phyloP scores from a whole-genome alignment of 192 early-diverging fungal species.

The Chytriomyces hyalinus region DNA sequence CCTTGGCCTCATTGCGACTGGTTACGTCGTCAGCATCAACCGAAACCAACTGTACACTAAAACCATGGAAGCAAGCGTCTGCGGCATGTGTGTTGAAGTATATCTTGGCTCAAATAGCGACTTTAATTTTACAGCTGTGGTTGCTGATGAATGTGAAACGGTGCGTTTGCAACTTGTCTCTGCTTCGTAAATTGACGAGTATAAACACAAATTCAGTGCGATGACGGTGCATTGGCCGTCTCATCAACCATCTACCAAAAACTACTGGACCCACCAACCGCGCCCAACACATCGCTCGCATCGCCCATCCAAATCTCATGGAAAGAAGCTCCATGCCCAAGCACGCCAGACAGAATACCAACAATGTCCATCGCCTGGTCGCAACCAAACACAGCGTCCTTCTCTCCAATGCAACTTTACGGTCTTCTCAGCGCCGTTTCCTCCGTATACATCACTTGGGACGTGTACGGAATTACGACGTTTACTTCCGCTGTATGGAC shows the following conservation, averaged over 20 bases:
- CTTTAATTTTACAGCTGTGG: background rate
- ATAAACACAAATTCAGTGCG: background rate
- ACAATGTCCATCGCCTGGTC: conserved; percentile 11
- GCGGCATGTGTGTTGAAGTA: conserved; percentile 12
- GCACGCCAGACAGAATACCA: background rate
- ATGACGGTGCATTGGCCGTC: background rate
- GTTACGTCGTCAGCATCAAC: background rate
- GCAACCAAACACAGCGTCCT: background rate
- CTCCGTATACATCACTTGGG: background rate
- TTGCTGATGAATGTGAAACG: conserved; percentile 1
- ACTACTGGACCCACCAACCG: background rate
- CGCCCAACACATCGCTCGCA: background rate
- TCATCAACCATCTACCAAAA: conserved; percentile 13
- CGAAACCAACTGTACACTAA: background rate
- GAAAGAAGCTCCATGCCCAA: background rate
- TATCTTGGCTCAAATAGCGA: background rate
- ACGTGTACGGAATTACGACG: background rate
- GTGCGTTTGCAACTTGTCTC: background rate
- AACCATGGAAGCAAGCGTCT: background rate
- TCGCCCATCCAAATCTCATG: background rate
- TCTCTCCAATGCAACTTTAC: conserved; percentile 6
- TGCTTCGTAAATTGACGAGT: background rate
- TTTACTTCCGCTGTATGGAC: background rate
- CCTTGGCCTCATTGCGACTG: conserved; percentile 5
- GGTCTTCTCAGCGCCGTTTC: conserved; percentile 1